phyloP scores from a whole-genome alignment of 805 yeast species.

The Ogataea ramenticola region DNA sequence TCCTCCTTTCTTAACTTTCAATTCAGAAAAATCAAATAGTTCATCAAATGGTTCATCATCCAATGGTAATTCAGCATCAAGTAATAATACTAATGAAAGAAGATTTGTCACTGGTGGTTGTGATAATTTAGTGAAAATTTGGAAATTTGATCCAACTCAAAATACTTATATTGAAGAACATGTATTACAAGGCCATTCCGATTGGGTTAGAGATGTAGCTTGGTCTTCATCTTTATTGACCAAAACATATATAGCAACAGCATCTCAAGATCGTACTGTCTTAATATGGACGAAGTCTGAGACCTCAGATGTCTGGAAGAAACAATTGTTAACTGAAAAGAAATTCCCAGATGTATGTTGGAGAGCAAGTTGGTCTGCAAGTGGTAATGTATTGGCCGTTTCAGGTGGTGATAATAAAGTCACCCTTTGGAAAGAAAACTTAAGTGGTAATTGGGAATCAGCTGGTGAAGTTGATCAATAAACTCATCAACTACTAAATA shows the following conservation, averaged over 20 bases:
- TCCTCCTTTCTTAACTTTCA: conserved; percentile 30
- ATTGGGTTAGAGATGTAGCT: conserved; percentile 98
- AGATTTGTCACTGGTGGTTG: conserved; percentile 93
- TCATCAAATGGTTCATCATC: background rate
- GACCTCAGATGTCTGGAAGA: conserved; percentile 52
- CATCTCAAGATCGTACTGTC: conserved; percentile 94
- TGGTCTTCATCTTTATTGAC: conserved; percentile 93
- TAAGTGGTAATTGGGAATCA: conserved; percentile 90
- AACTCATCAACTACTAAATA: background rate
- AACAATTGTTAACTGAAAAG: conserved; percentile 63
- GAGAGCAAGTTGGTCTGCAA: conserved; percentile 96
- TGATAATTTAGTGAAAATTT: conserved; percentile 86
- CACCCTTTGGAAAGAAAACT: conserved; percentile 92
- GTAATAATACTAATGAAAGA: conserved; percentile 34
- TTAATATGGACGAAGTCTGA: conserved; percentile 82
- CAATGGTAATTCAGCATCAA: conserved; percentile 6
- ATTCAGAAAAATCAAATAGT: conserved; percentile 2
- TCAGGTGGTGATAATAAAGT: conserved; percentile 96
- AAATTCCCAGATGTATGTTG: conserved; percentile 95
- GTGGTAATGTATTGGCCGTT: conserved; percentile 92
- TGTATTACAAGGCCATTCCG: conserved; percentile 81
- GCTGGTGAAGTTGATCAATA: conserved; percentile 95
- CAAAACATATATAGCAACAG: conserved; percentile 88
- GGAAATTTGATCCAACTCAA: conserved; percentile 58
- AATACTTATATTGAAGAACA: conserved; percentile 67